Evolutionary conservation across 2,329 filamentous ascomycete species (phyloP).

Genomic region (Penicillium sp.): DNA sequence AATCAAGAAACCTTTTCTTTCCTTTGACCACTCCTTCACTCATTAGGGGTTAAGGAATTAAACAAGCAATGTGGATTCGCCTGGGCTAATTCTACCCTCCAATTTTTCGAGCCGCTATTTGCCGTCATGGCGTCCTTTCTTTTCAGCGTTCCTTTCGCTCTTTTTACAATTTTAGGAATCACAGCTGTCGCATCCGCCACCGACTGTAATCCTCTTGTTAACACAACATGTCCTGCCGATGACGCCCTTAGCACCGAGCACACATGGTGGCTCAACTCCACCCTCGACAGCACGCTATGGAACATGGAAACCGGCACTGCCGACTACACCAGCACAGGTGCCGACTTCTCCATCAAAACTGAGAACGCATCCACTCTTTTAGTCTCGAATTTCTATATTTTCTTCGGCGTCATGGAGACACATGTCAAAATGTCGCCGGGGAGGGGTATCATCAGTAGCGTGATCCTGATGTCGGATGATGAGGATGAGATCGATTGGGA

Average conservation of each 20-base stretch:
- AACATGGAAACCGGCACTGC: constrained; percentile 66
- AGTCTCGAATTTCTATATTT: constrained; percentile 79
- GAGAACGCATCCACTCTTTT: constrained; percentile 71
- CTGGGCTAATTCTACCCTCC: not conserved
- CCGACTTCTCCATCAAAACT: constrained; percentile 67
- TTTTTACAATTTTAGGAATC: not conserved
- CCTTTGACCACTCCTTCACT: not conserved
- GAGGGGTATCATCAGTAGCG: constrained; percentile 74
- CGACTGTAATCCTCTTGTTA: constrained; percentile 69
- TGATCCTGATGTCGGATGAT: constrained; percentile 81
- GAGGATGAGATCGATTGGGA: constrained; percentile 82
- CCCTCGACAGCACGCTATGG: constrained; percentile 52
- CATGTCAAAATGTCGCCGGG: constrained; percentile 74
- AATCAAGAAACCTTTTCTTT: not conserved
- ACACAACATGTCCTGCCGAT: constrained; percentile 67
- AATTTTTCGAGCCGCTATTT: not conserved
- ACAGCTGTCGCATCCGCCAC: constrained; percentile 43
- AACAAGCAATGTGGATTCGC: not conserved
- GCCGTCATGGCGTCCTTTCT: not conserved
- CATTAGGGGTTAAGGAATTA: not conserved
- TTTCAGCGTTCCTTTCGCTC: not conserved
- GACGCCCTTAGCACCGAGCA: constrained; percentile 65
- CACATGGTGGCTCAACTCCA: constrained; percentile 64
- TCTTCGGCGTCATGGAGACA: constrained; percentile 78
- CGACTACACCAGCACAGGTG: constrained; percentile 62